These are phyloP conservation scores for Ophiocordyceps polyrhachis-furcata DNA, from an alignment of 2,329 filamentous ascomycete genomes.

Conservation along the genomic window DNA sequence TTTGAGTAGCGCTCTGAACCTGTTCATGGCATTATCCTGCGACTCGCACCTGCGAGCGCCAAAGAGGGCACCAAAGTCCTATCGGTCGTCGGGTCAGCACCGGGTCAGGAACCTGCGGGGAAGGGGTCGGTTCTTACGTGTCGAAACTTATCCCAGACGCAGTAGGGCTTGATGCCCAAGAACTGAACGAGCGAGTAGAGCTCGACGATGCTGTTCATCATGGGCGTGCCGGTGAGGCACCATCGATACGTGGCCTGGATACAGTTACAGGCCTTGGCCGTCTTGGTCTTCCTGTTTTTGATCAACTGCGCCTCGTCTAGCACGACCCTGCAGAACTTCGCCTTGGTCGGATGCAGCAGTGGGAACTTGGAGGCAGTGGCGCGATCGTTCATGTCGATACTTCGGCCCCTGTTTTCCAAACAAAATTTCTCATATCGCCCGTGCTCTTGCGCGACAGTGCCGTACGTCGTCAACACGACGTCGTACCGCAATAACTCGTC, in stretches of 20 bases:
- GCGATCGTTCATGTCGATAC: constrained; percentile 18
- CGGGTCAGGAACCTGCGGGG: constrained; percentile 1
- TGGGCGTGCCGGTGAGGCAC: constrained; percentile 68
- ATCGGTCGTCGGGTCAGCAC: constrained; percentile 3
- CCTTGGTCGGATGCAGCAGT: constrained; percentile 36
- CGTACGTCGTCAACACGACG: constrained; percentile 74
- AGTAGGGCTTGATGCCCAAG: constrained; percentile 58
- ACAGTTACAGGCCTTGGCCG: constrained; percentile 46
- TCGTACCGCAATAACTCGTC: constrained; percentile 48
- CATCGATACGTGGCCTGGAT: constrained; percentile 55
- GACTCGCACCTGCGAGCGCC: constrained; percentile 24
- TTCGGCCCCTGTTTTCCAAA: constrained; percentile 24
- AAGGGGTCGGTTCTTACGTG: constrained; percentile 16
- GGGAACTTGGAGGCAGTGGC: constrained; percentile 23
- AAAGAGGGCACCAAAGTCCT: constrained; percentile 24
- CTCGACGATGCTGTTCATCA: constrained; percentile 73
- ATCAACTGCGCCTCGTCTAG: constrained; percentile 76
- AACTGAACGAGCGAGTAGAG: constrained; percentile 64
- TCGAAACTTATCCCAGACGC: constrained; percentile 42
- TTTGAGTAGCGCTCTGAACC: constrained; percentile 58
- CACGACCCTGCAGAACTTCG: constrained; percentile 63
- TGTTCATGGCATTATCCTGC: constrained; percentile 44
- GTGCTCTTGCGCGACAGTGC: constrained; percentile 45
- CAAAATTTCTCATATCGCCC: constrained; percentile 40
- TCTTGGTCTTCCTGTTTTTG: constrained; percentile 57